Evolutionary conservation across 257 asterid genomes (phyloP).

Genomic region (Mitragyna speciosa): DNA sequence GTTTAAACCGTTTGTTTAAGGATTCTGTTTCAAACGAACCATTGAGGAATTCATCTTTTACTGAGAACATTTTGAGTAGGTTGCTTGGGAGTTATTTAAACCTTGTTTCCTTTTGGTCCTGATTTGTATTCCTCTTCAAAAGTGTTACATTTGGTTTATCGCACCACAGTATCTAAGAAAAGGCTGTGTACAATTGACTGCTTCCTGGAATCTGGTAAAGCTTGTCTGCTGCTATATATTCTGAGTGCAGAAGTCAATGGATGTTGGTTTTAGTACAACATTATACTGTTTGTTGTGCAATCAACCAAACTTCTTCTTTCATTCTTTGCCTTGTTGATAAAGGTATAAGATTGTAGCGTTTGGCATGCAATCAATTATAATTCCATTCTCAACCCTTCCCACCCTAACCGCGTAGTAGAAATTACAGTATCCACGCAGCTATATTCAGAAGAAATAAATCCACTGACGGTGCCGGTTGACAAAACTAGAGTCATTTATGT

Average conservation of each 20-base stretch:
- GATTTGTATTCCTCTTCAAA: background rate
- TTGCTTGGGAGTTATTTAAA: background rate
- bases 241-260: background rate
- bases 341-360: background rate
- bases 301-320: background rate
- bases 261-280: background rate
- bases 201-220: background rate
- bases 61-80: background rate
- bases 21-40: background rate
- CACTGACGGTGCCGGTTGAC: background rate
- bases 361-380: background rate
- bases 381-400: background rate
- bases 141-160: background rate
- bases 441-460: background rate
- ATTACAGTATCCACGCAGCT: background rate
- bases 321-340: background rate
- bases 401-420: background rate
- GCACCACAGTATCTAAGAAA: background rate
- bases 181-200: background rate
- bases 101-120: background rate
- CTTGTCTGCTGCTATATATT: background rate
- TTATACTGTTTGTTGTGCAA: background rate
- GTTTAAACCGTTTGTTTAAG: background rate
- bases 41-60: background rate
- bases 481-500: background rate